Conservation (phyloP, 164 flowering plant species). For the Berberis vulgaris region DNA sequence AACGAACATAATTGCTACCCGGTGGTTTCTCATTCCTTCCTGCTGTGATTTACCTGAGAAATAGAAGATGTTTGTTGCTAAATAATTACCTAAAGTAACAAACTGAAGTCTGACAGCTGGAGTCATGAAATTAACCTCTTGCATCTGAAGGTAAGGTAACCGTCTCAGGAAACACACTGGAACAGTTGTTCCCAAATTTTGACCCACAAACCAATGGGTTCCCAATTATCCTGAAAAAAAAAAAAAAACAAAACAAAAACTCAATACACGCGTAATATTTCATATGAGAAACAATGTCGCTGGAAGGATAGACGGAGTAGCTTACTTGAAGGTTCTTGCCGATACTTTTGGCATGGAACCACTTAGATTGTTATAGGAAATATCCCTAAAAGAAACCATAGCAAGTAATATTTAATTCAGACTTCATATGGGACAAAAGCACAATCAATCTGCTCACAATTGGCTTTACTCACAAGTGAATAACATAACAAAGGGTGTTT, state of each 20-base stretch:
- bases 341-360: conserved; percentile 85
- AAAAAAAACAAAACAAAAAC: neutral
- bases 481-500: conserved; percentile 4
- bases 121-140: conserved; percentile 30
- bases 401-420: conserved; percentile 3
- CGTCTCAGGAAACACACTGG: conserved; percentile 66
- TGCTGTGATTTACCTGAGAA: conserved; percentile 38
- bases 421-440: neutral
- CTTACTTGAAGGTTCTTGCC: conserved; percentile 86
- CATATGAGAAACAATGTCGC: neutral
- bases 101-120: neutral
- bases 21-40: conserved; percentile 31
- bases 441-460: neutral
- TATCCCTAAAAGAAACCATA: conserved; percentile 46
- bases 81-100: conserved; percentile 3
- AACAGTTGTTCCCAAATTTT: conserved; percentile 50
- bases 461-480: neutral
- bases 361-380: conserved; percentile 87
- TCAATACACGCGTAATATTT: neutral
- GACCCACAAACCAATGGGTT: conserved; percentile 78
- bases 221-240: conserved; percentile 51
- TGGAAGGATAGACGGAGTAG: neutral
- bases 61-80: conserved; percentile 9
- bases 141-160: conserved; percentile 66
- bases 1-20: conserved; percentile 46